Percentiles rank a stretch among this genome's conserved stretches.
phyloP scores from a whole-genome alignment of 371 early-diverging fungal species.

The Conidiobolus coronatus region DNA sequence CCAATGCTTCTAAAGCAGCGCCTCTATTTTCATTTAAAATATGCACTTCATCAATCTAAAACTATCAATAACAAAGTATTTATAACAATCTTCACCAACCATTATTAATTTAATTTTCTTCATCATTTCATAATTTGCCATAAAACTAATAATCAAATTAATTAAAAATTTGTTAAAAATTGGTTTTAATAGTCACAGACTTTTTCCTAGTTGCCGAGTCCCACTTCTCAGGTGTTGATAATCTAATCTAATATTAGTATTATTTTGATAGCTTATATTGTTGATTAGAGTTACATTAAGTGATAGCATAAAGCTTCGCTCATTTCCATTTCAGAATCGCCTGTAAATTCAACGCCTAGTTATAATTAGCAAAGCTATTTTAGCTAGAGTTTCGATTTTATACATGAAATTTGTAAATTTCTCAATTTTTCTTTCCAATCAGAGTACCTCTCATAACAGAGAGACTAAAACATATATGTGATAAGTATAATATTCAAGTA shows the following conservation, averaged over 20 bases:
- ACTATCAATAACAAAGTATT: too few relatives aligned
- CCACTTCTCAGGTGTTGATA: conserved; percentile 65
- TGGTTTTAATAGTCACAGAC: too few relatives aligned
- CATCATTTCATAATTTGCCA: not conserved
- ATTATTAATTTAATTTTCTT: not conserved
- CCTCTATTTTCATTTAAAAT: conserved; percentile 20
- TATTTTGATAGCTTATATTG: too few relatives aligned
- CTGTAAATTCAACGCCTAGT: conserved; percentile 44
- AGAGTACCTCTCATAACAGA: conserved; percentile 39
- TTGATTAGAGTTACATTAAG: not conserved
- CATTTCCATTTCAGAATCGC: conserved; percentile 30
- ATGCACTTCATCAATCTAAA: conserved; percentile 27
- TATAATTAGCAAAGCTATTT: not conserved
- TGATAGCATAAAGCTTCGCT: not conserved
- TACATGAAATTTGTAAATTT: conserved; percentile 24
- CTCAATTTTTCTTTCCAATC: conserved; percentile 41
- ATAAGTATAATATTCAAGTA: not conserved
- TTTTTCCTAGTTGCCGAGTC: conserved; percentile 41
- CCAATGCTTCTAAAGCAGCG: conserved; percentile 23
- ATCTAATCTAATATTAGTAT: conserved; percentile 10
- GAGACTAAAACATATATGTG: conserved; percentile 8
- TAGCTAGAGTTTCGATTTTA: not conserved
- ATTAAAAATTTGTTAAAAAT: too few relatives aligned
- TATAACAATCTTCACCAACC: too few relatives aligned
- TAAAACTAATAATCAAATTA: not conserved